Evolutionary conservation across 2,329 filamentous ascomycete genomes (phyloP), one percentile per base, ranked within the genome.

Genomic region (Fusarium subtropicale): DNA sequence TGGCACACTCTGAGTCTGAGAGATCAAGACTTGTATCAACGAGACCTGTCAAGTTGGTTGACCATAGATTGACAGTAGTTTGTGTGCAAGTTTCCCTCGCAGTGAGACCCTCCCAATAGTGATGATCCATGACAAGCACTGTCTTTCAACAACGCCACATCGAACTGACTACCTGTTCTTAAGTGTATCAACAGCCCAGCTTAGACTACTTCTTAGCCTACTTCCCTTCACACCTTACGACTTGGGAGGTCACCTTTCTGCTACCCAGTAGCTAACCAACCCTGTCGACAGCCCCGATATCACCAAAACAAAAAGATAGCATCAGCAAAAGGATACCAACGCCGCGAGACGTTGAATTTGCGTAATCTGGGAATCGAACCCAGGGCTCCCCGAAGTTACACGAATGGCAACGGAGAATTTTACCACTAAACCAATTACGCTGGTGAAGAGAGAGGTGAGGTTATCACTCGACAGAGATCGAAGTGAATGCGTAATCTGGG

Each of bases 311-410:
- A 51, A 51, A 51, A 12, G 18, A 39, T 7, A 20, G 6, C 7
- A 20, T 8, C 1, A 2, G 13, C 24, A 51, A 51, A 51, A 51
- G 24, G 15, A 12, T 8, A 1, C 1, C 6, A 12, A 28, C 33
- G 4, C 48, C 15, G 18, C 3, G 9, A 3, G 10, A 10, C 18
- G 6, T 11, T 26, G 16, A 7, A 6, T 9, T 1, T 69, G 68
- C 68, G 66, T 69, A 58, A 71, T 71, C 68, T 70, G 66, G 68
- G 68, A 70, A 70, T 70, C 68, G 68, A 70, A 70, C 68, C 68
- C 68, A 70, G 68, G 68, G 68, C 68, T 70, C 65, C 61, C 61
- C 65, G 67, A 50, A 20, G 22, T 36, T 50, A 36, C 46, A 15
- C 22, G 3, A 45, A 69, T 71, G 68, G 68, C 68, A 71, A 71